Percentiles rank a stretch among this genome's conserved stretches.
Evolutionary conservation across 331 rosid genomes (phyloP).

Genomic region (Arachis monticola): DNA sequence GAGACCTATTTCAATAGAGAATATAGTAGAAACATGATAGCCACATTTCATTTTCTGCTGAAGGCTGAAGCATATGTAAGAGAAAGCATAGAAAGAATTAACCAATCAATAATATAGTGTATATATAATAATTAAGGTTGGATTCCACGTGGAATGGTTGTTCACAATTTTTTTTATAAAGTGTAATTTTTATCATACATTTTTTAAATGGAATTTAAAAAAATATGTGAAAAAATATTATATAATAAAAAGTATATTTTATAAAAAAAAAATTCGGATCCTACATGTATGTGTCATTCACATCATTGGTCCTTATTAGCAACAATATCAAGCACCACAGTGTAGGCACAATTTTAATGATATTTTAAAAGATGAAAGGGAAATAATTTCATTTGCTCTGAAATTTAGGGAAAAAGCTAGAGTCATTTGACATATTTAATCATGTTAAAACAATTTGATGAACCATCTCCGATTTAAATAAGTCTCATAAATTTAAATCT

Average conservation of each 20-base stretch:
- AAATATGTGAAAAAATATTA: no score
- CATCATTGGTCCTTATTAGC: conserved; percentile 28
- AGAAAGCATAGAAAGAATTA: conserved; percentile 7
- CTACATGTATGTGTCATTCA: conserved; percentile 20
- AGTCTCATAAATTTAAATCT: no score
- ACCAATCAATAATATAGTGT: conserved; percentile 21
- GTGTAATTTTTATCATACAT: no score
- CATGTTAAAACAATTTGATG: conserved; percentile 18
- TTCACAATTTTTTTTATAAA: no score
- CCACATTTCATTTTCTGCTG: conserved; percentile 26
- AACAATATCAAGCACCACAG: neutral
- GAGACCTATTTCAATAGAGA: neutral
- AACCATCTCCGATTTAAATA: no score
- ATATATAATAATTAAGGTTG: neutral
- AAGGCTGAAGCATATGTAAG: conserved; percentile 28
- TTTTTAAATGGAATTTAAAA: no score
- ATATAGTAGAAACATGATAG: neutral
- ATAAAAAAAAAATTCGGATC: no score
- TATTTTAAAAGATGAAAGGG: conserved; percentile 29
- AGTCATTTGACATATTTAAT: neutral
- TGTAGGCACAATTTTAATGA: neutral
- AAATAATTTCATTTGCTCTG: conserved; percentile 28
- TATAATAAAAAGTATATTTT: no score
- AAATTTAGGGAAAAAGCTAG: conserved; percentile 22
- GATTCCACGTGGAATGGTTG: neutral